phyloP scores from a whole-genome alignment of 495 filamentous ascomycete species.

The Evernia prunastri region DNA sequence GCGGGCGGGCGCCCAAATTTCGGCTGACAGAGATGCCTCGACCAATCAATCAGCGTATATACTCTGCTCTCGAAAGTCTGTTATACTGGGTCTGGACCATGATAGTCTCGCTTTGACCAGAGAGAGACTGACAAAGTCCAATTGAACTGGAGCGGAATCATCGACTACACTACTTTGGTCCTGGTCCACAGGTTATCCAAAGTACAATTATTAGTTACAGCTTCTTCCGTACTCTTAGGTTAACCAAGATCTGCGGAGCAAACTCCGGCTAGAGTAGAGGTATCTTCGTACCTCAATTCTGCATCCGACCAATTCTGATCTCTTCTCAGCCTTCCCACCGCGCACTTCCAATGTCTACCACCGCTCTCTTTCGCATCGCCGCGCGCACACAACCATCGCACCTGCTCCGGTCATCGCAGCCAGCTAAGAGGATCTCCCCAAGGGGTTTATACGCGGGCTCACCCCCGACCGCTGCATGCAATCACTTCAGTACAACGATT shows the following conservation, averaged over 20 bases:
- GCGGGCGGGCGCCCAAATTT: not conserved
- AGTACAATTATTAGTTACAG: too few relatives aligned
- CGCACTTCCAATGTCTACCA: constrained; percentile 53
- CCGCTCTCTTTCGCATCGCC: constrained; percentile 63
- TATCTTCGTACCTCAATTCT: constrained; percentile 9
- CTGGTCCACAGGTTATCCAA: too few relatives aligned
- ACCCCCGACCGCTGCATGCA: constrained; percentile 7
- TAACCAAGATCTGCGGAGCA: not conserved
- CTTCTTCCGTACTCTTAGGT: too few relatives aligned
- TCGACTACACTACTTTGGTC: not conserved
- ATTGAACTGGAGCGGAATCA: too few relatives aligned
- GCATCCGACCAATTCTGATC: not conserved
- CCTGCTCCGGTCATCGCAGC: constrained; percentile 38
- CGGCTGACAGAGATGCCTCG: not conserved
- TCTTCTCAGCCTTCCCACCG: not conserved
- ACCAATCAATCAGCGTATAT: not conserved
- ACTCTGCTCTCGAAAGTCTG: too few relatives aligned
- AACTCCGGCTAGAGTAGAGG: not conserved
- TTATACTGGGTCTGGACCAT: too few relatives aligned
- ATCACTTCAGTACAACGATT: constrained; percentile 26
- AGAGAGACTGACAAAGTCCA: not conserved
- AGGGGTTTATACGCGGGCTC: constrained; percentile 6
- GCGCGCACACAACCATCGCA: constrained; percentile 59
- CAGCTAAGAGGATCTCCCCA: constrained; percentile 18
- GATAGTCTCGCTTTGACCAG: not conserved